Evolutionary conservation across 2,329 filamentous ascomycete genomes (phyloP).

Genomic region (Aspergillus brasiliensis): DNA sequence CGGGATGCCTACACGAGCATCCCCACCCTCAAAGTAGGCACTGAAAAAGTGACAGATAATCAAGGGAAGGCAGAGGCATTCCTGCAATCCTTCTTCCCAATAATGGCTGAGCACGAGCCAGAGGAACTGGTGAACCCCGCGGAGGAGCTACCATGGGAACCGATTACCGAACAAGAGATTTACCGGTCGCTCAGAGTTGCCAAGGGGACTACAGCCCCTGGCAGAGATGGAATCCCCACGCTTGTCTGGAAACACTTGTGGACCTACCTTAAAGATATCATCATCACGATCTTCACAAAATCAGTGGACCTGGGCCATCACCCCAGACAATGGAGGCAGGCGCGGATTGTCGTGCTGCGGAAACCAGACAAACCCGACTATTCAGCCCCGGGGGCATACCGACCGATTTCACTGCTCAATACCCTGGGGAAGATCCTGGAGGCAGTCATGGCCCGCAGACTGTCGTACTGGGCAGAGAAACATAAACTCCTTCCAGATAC

Average conservation of each 20-base stretch:
- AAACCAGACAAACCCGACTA: constrained; percentile 33
- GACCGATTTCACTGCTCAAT: constrained; percentile 29
- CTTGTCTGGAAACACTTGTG: constrained; percentile 18
- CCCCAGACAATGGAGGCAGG: constrained; percentile 18
- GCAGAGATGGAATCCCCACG: constrained; percentile 1
- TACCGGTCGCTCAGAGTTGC: too few species aligned
- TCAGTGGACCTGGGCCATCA: constrained; percentile 22
- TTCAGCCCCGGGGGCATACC: constrained; percentile 23
- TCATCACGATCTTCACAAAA: constrained; percentile 16
- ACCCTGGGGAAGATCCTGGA: constrained; percentile 27
- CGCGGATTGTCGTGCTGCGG: constrained; percentile 24
- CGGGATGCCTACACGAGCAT: constrained; percentile 18
- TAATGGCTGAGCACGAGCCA: constrained; percentile 3
- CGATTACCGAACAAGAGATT: too few species aligned
- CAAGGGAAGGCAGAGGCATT: constrained; percentile 22
- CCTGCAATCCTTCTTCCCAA: constrained; percentile 22
- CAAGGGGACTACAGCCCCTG: not conserved
- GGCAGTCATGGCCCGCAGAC: constrained; percentile 17
- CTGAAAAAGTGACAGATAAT: constrained; percentile 18
- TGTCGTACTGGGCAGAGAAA: constrained; percentile 23
- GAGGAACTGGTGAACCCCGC: too few species aligned
- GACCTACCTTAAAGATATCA: constrained; percentile 6
- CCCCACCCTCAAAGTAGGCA: constrained; percentile 16
- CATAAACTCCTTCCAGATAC: constrained; percentile 26
- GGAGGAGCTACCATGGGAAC: too few species aligned